These are phyloP conservation scores for Candida piceae DNA, from an alignment of 805 yeast species.

Conservation along the genomic window DNA sequence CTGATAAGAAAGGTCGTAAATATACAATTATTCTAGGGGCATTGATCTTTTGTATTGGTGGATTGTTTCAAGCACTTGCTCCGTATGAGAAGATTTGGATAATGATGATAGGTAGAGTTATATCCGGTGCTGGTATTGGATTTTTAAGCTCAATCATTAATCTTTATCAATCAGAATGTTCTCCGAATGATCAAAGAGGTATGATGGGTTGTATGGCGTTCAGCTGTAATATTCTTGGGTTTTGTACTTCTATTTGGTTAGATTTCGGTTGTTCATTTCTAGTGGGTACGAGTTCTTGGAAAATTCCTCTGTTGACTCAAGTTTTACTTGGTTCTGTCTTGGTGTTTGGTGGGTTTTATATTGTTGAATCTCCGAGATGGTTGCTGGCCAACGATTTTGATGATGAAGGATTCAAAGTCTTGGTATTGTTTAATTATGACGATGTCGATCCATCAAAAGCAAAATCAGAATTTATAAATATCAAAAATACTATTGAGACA, in stretches of 20 bases:
- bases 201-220: slow-evolving; percentile 82
- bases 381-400: slow-evolving; percentile 68
- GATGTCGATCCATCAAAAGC: slow-evolving; percentile 21
- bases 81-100: slow-evolving; percentile 34
- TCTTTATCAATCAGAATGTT: slow-evolving; percentile 81
- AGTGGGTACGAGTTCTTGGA: slow-evolving; percentile 62
- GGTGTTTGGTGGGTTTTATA: slow-evolving; percentile 66
- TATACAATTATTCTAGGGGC: slow-evolving; percentile 75
- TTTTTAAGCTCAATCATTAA: slow-evolving; percentile 80
- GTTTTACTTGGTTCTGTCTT: slow-evolving; percentile 63
- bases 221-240: slow-evolving; percentile 81
- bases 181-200: slow-evolving; percentile 85
- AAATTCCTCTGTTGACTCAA: slow-evolving; percentile 73
- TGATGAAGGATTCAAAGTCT: slow-evolving; percentile 41
- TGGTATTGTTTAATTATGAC: slow-evolving; percentile 31
- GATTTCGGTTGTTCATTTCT: slow-evolving; percentile 72
- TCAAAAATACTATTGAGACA: slow-evolving; percentile 32
- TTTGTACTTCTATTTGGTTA: slow-evolving; percentile 80
- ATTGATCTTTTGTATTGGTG: slow-evolving; percentile 68
- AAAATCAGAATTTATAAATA: slow-evolving; percentile 40
- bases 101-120: slow-evolving; percentile 69
- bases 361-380: slow-evolving; percentile 90
- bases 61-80: slow-evolving; percentile 63
- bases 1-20: slow-evolving; percentile 76
- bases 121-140: slow-evolving; percentile 87